Base-by-base conservation (phyloP, 345 rosid genomes). In the Euphorbia pulcherrima region DNA sequence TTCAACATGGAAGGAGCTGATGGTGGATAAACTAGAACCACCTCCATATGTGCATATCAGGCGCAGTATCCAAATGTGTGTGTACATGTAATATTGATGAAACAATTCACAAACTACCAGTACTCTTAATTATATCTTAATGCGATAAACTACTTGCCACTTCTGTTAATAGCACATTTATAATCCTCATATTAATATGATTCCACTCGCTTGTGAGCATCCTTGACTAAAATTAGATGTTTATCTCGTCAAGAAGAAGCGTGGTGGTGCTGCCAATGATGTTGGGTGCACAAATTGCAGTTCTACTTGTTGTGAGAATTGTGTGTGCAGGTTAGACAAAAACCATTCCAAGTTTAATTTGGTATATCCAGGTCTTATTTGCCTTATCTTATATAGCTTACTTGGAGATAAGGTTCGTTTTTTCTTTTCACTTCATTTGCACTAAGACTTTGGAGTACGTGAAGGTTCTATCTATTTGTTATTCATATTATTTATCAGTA, bases 11-110 rank as follows among this genome's bases (percentile, higher is more conserved):
- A 89, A 84, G 71, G 86, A 73, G 52, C 67, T 77, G 75, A 71
- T 62, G 8, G 87, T 82, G 70, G 78, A 81, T 28, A 87, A 90
- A 78, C 66, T 79, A 69, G 92, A 84, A 72, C 91, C 87, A 41
- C 92, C 96, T 82, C 80, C 91, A 50, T 93, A 93, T 70, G 87
- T 82, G 71, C 96, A 89, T 78, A 93, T 93, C 73, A 86, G 84
- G 74, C 94, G 96, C 74, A 93, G 97, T 93, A 93, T 91, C 98
- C 97, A 85, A 44, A 29, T 60, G 60, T 47, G 40, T 64, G 37
- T 27, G 0, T 7, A 3, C 3, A 10, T 63, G 0, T 12, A 62
- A 66, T 70, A 9, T 28, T 50, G 18, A 44, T 39, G 27, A 28
- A 72, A 68, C 27, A 57, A 57, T 16, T 56, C 30, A 40, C 13